Base-by-base conservation (phyloP, 805 yeast species). In the Myxozyma nipponensis region DNA sequence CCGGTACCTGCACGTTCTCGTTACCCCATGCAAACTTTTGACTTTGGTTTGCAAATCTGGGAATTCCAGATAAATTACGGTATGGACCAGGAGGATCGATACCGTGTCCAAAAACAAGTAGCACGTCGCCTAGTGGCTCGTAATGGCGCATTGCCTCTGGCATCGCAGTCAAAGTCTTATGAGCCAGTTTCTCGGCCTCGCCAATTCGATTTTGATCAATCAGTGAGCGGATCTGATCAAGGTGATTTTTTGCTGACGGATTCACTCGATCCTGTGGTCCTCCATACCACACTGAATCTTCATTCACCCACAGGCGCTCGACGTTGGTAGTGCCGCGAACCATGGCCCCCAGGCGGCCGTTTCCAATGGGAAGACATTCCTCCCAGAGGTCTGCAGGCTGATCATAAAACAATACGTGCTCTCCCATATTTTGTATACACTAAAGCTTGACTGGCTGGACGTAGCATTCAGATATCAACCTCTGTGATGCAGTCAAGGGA, bases 321-420 rank as follows among this genome's bases (percentile, higher is more conserved):
- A 28, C 32, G 10, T 7, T 13, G 6, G 39, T 36, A n/a, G 13
- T 9, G 39, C 39, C 39, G 22, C 15, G 9, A 7, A 36, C 22
- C 39, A 36, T 36, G 10, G 39, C 39, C 10, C 39, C 39, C 19
- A 36, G 39, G 22, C 39, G 19, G 22, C 39, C 39, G 22, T 36
- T 36, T 7, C 39, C 39, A 7, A 36, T 36, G 15, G 39, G 39
- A 7, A 36, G 17, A n/a, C 13, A 7, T 17, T 36, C 39, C 15
- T 36, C 39, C 39, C 39, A 36, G 13, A n/a, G n/a, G n/a, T n/a
- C n/a, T n/a, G n/a, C n/a, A n/a, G n/a, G n/a, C n/a, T n/a, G n/a
- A n/a, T n/a, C n/a, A n/a, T n/a, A n/a, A n/a, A n/a, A n/a, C n/a
- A n/a, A n/a, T n/a, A n/a, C n/a, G n/a, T n/a, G n/a, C n/a, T n/a